Evolutionary conservation across 2,329 filamentous ascomycete species (phyloP).

Genomic region (Chaetomium globosum): DNA sequence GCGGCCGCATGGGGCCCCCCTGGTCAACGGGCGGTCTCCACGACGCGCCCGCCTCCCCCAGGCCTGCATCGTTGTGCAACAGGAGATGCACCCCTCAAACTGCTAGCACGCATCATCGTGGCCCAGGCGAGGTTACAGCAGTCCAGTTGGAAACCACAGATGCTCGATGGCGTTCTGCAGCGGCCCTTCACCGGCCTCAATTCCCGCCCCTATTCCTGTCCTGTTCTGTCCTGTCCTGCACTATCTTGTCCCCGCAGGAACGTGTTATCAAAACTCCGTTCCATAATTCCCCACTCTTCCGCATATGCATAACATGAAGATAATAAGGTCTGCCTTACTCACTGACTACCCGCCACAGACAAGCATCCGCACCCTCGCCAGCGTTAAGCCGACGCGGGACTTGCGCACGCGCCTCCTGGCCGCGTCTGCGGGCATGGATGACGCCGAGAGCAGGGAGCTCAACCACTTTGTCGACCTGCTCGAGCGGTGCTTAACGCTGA

Average conservation of each 20-base stretch:
- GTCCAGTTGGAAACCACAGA: not conserved
- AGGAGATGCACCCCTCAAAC: conserved; percentile 2
- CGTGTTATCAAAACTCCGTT: not conserved
- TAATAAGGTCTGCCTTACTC: not conserved
- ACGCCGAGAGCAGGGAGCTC: conserved; percentile 74
- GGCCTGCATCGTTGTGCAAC: conserved; percentile 12
- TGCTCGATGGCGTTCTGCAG: not conserved
- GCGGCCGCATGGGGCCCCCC: conserved; percentile 17
- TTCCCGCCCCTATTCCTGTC: conserved; percentile 11
- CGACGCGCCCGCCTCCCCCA: not conserved
- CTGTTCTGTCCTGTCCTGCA: not conserved
- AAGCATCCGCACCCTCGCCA: conserved; percentile 66
- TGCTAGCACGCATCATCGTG: conserved; percentile 5
- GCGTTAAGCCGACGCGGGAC: conserved; percentile 77
- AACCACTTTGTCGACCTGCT: conserved; percentile 83
- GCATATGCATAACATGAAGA: not conserved
- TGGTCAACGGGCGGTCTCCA: not conserved
- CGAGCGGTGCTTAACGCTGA: conserved; percentile 83
- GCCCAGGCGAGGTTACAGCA: not conserved
- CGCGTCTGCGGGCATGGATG: conserved; percentile 72
- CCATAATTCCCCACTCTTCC: not conserved
- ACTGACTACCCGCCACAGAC: conserved; percentile 51
- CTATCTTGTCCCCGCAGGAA: not conserved
- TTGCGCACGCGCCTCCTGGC: conserved; percentile 78
- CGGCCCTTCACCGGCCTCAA: conserved; percentile 10